phyloP scores from a whole-genome alignment of 805 yeast species.

The Monosporozyma solicola region DNA sequence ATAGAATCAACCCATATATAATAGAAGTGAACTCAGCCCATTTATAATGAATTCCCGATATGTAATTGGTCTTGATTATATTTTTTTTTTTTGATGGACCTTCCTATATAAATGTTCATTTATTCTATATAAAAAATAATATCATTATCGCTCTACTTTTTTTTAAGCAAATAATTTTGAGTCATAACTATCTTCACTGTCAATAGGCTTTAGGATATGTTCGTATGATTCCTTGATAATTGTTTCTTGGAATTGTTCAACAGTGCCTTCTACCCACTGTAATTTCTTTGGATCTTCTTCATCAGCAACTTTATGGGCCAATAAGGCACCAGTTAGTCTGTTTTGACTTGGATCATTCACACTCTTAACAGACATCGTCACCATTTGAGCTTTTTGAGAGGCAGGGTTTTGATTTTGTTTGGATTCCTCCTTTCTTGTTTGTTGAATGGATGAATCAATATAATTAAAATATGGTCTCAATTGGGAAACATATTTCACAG shows the following conservation, averaged over 20 bases:
- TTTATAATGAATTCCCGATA: not conserved
- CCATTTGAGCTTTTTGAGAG: conserved; percentile 46
- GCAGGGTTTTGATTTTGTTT: conserved; percentile 31
- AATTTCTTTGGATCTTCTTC: conserved; percentile 44
- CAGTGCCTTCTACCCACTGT: conserved; percentile 38
- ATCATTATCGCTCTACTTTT: not conserved
- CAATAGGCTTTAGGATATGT: conserved; percentile 20
- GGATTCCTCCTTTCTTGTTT: conserved; percentile 35
- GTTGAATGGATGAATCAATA: conserved; percentile 51
- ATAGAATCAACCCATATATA: not conserved
- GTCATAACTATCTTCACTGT: conserved; percentile 19
- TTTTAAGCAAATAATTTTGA: conserved; percentile 15
- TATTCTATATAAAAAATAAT: not conserved
- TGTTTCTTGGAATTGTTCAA: conserved; percentile 22
- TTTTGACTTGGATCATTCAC: conserved; percentile 47
- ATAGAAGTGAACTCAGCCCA: not conserved
- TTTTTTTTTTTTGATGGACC: not conserved
- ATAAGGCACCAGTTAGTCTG: conserved; percentile 60
- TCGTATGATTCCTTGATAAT: conserved; percentile 16
- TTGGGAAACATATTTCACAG: conserved; percentile 63
- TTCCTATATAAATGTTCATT: not conserved
- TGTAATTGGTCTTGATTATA: not conserved
- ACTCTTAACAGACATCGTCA: conserved; percentile 68
- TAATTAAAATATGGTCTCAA: conserved; percentile 75
- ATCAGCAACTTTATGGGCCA: conserved; percentile 52